Evolutionary conservation across 2,329 filamentous ascomycete genomes (phyloP).

Genomic region (Penicillium sp.): DNA sequence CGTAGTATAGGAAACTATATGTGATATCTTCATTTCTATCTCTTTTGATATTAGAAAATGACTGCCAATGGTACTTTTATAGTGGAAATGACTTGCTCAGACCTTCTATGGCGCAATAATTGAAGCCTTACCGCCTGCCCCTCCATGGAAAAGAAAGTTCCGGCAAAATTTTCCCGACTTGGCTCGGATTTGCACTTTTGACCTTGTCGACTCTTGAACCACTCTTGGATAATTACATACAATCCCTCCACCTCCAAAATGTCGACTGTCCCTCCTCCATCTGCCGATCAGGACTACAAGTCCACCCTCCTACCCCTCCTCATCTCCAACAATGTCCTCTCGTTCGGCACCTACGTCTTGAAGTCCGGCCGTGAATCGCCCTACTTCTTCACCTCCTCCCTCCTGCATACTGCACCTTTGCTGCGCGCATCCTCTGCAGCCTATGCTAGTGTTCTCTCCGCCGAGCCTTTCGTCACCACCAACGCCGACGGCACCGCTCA

Average conservation of each 20-base stretch:
- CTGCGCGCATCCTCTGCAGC: slow-evolving; percentile 75
- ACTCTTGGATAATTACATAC: neutral
- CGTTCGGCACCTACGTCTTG: slow-evolving; percentile 61
- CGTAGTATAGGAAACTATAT: neutral
- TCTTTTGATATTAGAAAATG: neutral
- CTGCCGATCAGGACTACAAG: slow-evolving; percentile 39
- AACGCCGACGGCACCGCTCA: slow-evolving; percentile 35
- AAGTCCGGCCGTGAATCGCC: slow-evolving; percentile 89
- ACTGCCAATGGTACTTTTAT: neutral
- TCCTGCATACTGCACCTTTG: slow-evolving; percentile 79
- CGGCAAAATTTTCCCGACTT: slow-evolving; percentile 22
- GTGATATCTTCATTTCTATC: neutral
- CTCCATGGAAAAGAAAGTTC: slow-evolving; percentile 18
- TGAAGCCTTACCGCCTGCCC: slow-evolving; percentile 21
- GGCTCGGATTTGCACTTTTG: slow-evolving; percentile 10
- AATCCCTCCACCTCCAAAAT: slow-evolving; percentile 18
- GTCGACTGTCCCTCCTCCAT: slow-evolving; percentile 27
- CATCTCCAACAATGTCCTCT: slow-evolving; percentile 43
- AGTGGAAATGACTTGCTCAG: neutral
- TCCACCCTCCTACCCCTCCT: slow-evolving; percentile 39
- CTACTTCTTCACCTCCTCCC: slow-evolving; percentile 97
- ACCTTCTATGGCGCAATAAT: neutral
- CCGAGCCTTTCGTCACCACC: slow-evolving; percentile 46
- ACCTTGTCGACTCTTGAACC: neutral
- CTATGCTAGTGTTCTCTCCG: slow-evolving; percentile 65